Base-by-base conservation (phyloP, 768 basidiomycete species). In the Rhizopogon vulgaris region DNA sequence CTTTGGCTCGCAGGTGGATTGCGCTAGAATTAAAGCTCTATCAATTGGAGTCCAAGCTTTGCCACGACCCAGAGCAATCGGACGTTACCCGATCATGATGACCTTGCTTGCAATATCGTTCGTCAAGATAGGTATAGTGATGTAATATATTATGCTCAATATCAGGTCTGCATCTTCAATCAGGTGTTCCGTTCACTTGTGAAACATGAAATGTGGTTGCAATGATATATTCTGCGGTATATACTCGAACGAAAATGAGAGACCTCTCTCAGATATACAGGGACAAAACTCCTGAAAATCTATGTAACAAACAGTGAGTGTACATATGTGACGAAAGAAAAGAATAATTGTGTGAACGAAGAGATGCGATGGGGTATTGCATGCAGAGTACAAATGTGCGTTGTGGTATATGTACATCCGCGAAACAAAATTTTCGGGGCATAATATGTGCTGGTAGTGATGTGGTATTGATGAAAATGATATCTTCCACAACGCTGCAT, bases 321-420 rank as follows among this genome's bases (percentile, higher is more conserved):
- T 22, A 14, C 3, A 4, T 32, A 24, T 34, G 32, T 5, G 38
- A 52, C n/a, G 37, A 48, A 52, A 48, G 3, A 11, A 15, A 37
- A 4, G 30, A 48, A 22, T 39, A 32, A 38, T n/a, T 46, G 9
- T 38, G 24, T 9, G 51, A 48, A 52, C 36, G 51, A 52, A 52
- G 17, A 24, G 41, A 46, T 51, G 50, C 41, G 28, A 48, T 51
- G 50, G 34, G 28, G 32, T 51, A 32, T 30, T 27, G 28, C 18
- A 34, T 46, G 43, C 41, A 43, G 43, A 37, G 50, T 48, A 48
- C 50, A 48, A n/a, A 48, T 51, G 18, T 10, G 8, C 9, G 34
- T 30, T 22, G 25, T 47, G 36, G 8, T 37, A 47, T 28, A 39
- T 52, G 51, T 52, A 52, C 46, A 52, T 52, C 46, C 51, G 25